Conservation (phyloP, 2,329 filamentous ascomycete genomes). For the Madurella mycetomatis region DNA sequence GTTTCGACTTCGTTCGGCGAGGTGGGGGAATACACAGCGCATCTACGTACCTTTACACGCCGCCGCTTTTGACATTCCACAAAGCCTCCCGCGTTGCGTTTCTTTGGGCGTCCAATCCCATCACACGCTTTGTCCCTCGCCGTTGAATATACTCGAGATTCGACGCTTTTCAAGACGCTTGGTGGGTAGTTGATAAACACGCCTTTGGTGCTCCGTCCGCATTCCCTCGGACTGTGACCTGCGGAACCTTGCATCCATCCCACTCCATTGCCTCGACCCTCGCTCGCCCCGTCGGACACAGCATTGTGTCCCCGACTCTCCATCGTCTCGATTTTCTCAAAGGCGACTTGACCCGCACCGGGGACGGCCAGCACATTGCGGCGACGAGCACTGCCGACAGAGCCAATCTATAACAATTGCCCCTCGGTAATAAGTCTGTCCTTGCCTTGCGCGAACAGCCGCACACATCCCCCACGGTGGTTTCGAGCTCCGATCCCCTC, state of each 20-base stretch:
- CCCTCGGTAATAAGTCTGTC: neutral
- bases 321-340: neutral
- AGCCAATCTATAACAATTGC: neutral
- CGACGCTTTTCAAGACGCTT: neutral
- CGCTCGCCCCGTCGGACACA: neutral
- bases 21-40: neutral
- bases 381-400: neutral
- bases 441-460: neutral
- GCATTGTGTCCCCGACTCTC: conserved; percentile 1
- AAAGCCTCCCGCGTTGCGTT: neutral
- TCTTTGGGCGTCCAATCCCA: no score
- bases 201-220: conserved; percentile 8
- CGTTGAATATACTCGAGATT: neutral
- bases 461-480: neutral
- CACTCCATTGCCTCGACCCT: neutral
- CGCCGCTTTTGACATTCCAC: neutral
- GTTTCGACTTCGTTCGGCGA: neutral
- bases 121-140: neutral
- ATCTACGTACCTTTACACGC: neutral
- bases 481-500: neutral
- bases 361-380: neutral
- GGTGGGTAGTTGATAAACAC: neutral
- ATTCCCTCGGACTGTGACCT: conserved; percentile 1
- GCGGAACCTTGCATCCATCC: conserved; percentile 11
- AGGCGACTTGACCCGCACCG: neutral